Evolutionary conservation across 768 basidiomycete genomes (phyloP).

Genomic region (Paxillus rubicundulus): DNA sequence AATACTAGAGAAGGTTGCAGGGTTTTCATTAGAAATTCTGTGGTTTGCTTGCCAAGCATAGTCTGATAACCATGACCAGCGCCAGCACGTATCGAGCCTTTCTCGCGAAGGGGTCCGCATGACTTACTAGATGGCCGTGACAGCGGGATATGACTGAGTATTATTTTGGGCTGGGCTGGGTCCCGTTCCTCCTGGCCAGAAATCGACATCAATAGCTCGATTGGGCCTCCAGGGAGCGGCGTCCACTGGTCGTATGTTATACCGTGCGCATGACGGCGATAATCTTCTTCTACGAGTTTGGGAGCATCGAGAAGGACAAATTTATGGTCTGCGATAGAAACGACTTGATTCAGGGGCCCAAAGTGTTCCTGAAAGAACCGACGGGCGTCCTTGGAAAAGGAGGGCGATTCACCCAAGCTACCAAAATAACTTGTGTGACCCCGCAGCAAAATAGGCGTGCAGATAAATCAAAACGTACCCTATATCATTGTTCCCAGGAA

Average conservation of each 20-base stretch:
- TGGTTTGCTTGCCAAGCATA: slow-evolving; percentile 77
- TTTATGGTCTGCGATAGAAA: slow-evolving; percentile 65
- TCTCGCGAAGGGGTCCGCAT: slow-evolving; percentile 78
- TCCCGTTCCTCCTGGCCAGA: slow-evolving; percentile 17
- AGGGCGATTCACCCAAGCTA: slow-evolving; percentile 55
- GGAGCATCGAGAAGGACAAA: slow-evolving; percentile 62
- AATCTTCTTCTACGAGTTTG: slow-evolving; percentile 81
- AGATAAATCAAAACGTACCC: slow-evolving; percentile 40
- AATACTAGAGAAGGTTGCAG: slow-evolving; percentile 70
- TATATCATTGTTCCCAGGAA: slow-evolving; percentile 84
- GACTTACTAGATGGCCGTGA: slow-evolving; percentile 67
- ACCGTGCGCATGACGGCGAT: slow-evolving; percentile 53
- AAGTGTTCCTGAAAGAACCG: slow-evolving; percentile 59
- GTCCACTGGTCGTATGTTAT: slow-evolving; percentile 54
- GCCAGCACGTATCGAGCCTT: slow-evolving; percentile 66
- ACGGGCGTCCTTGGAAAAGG: slow-evolving; percentile 54
- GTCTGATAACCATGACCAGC: slow-evolving; percentile 83
- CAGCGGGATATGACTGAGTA: slow-evolving; percentile 87
- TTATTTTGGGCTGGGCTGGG: slow-evolving; percentile 38
- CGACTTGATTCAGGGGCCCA: slow-evolving; percentile 63
- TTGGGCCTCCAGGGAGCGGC: slow-evolving; percentile 48
- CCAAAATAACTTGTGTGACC: not conserved
- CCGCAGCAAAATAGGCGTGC: not conserved
- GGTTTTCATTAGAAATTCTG: slow-evolving; percentile 63
- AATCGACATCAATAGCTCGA: slow-evolving; percentile 56